Evolutionary conservation across 129 eudicot genomes (phyloP), one percentile per base, ranked within the genome.

Genomic region (Helianthus tuberosus): DNA sequence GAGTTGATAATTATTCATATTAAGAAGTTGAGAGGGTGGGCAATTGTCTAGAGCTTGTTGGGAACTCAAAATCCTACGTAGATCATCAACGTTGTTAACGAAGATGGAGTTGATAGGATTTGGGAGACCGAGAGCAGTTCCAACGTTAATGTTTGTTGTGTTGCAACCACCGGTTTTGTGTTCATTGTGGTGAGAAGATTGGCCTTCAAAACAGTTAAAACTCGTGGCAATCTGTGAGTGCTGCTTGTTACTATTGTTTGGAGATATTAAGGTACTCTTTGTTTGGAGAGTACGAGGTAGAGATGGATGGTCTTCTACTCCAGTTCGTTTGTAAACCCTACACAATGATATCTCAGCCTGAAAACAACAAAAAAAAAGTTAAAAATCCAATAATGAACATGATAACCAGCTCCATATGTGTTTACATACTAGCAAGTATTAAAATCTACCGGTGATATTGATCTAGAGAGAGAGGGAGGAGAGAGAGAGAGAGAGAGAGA

Each of bases 321-420:
- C 96, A 2, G 96, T 76, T 79, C 97, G 61, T 52, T 91, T 88
- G 85, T 91, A 86, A 61, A 88, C 92, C 27, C 92, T 88, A 74
- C 97, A 91, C 14, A 91, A 89, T 3, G 97, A 91, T 13, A 91
- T 91, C 77, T 91, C 97, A 53, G 93, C 96, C 96, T 90, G 90
- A 61, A 68, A 67, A 72, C 15, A 3, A 55, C 25, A 27, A 53
- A 72, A 48, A 48, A 10, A 32, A 32, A 32, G 4, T 32, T 32
- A 32, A 32, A 32, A 32, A 32, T 32, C 36, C 36, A 32, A 2
- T 32, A 32, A 32, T 23, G 1, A 50, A 13, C 23, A 14, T 51
- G 23, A 14, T 5, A 43, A 51, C 16, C 0, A 14, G 66, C 65
- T 78, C 17, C 5, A 51, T 32, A 2, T 51, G 23, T 51, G 20